These are phyloP conservation scores for Alternaria panax DNA, from an alignment of 2,329 filamentous ascomycete species.

Conservation along the genomic window DNA sequence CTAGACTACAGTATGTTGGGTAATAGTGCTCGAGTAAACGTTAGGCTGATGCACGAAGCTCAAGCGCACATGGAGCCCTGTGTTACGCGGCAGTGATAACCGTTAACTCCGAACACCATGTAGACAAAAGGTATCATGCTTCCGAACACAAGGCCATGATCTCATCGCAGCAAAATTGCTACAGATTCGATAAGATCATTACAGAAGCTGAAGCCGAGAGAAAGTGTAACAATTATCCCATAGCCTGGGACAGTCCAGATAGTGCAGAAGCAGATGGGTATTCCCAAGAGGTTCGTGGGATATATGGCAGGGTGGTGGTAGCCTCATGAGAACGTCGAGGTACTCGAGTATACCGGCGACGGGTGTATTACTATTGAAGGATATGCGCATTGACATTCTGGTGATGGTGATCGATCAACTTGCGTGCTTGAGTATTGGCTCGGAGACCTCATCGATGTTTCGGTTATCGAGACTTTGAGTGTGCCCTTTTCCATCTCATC, in stretches of 20 bases:
- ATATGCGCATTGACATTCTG: constrained; percentile 14
- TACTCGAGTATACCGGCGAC: constrained; percentile 1
- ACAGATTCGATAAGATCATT: too few species aligned
- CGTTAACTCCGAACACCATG: constrained; percentile 6
- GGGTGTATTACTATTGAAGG: constrained; percentile 6
- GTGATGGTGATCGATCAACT: constrained; percentile 10
- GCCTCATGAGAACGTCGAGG: background rate
- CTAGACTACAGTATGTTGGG: background rate
- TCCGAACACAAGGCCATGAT: background rate
- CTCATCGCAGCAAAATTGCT: background rate
- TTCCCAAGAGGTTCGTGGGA: background rate
- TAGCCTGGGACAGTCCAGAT: background rate
- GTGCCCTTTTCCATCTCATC: constrained; percentile 14
- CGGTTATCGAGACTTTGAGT: constrained; percentile 10
- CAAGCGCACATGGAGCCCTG: background rate
- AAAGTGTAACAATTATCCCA: background rate
- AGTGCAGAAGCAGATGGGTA: background rate
- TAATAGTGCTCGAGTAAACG: background rate
- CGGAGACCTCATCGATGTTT: constrained; percentile 7
- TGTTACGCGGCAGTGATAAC: background rate
- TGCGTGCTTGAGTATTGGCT: constrained; percentile 11
- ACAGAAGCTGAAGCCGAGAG: background rate
- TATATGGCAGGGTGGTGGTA: background rate
- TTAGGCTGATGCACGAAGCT: background rate
- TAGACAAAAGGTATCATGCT: background rate